Evolutionary conservation across 495 filamentous ascomycete genomes (phyloP).

Genomic region (Xylaria longipes): DNA sequence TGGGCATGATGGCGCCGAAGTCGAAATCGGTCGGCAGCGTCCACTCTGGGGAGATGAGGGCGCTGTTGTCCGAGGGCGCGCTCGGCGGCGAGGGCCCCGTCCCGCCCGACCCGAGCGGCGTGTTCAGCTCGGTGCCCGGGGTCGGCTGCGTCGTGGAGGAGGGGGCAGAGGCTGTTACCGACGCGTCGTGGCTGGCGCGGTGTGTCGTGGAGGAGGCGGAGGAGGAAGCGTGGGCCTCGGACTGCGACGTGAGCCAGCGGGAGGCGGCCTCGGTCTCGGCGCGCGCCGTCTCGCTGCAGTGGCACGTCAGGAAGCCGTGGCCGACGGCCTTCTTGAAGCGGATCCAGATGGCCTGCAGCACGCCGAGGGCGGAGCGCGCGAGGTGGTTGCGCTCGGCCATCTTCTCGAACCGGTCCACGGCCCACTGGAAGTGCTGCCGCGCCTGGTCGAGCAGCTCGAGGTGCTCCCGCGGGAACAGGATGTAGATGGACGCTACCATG

Average conservation of each 20-base stretch:
- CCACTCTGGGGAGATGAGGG: slow-evolving; percentile 37
- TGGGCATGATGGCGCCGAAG: slow-evolving; percentile 56
- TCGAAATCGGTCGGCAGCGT: slow-evolving; percentile 50
- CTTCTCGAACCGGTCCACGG: slow-evolving; percentile 57
- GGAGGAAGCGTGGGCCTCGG: slow-evolving; percentile 32
- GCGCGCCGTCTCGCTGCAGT: slow-evolving; percentile 25
- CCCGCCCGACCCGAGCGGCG: slow-evolving; percentile 29
- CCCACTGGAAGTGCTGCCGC: slow-evolving; percentile 60
- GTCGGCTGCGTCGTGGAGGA: slow-evolving; percentile 22
- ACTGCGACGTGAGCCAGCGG: slow-evolving; percentile 30
- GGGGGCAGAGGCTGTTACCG: slow-evolving; percentile 16
- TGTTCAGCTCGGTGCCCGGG: slow-evolving; percentile 25
- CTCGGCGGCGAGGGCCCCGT: slow-evolving; percentile 32
- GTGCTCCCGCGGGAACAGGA: slow-evolving; percentile 59
- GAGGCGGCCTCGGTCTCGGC: slow-evolving; percentile 31
- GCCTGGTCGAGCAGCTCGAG: slow-evolving; percentile 47
- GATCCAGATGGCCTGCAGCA: slow-evolving; percentile 54
- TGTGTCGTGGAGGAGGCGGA: slow-evolving; percentile 24
- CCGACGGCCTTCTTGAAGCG: slow-evolving; percentile 53
- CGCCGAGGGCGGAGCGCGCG: slow-evolving; percentile 59
- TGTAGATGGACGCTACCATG: slow-evolving; percentile 64
- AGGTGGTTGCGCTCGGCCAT: slow-evolving; percentile 58
- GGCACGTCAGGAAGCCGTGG: slow-evolving; percentile 27
- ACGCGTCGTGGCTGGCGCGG: slow-evolving; percentile 25
- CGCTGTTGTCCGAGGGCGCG: slow-evolving; percentile 27